These are phyloP conservation scores for Auriscalpium orientale DNA, from an alignment of 768 basidiomycete species.

Conservation along the genomic window DNA sequence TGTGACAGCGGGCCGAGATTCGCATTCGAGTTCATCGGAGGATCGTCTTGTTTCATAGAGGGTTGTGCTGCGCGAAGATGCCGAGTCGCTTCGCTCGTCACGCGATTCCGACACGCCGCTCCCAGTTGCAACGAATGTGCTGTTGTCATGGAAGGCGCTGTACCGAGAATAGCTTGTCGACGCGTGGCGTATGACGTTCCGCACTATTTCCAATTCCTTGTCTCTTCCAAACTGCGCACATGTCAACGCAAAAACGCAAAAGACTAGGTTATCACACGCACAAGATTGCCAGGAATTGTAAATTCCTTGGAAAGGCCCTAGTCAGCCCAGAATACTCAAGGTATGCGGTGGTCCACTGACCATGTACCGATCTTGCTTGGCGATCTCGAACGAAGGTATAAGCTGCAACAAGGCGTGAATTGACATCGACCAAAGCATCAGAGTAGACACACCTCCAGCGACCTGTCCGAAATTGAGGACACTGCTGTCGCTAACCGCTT, in stretches of 20 bases:
- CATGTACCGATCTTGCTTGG: slow-evolving; percentile 55
- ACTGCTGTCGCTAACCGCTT: slow-evolving; percentile 52
- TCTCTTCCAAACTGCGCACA: slow-evolving; percentile 55
- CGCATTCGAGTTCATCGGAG: not conserved
- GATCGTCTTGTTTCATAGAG: not conserved
- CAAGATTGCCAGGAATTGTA: slow-evolving; percentile 59
- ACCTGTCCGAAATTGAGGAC: slow-evolving; percentile 46
- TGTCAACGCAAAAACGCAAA: no score
- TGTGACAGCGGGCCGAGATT: slow-evolving; percentile 3
- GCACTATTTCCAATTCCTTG: slow-evolving; percentile 59
- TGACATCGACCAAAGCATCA: not conserved
- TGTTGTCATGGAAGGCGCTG: slow-evolving; percentile 36
- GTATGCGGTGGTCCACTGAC: slow-evolving; percentile 26
- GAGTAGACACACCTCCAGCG: slow-evolving; percentile 39
- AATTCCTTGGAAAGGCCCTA: slow-evolving; percentile 49
- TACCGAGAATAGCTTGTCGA: slow-evolving; percentile 58
- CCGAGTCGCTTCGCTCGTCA: slow-evolving; percentile 26
- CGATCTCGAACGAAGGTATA: slow-evolving; percentile 63
- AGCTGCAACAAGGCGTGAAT: slow-evolving; percentile 33
- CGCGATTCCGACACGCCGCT: slow-evolving; percentile 24
- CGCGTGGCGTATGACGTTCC: slow-evolving; percentile 45
- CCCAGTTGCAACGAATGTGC: slow-evolving; percentile 28
- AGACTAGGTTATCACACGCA: slow-evolving; percentile 21
- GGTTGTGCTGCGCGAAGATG: slow-evolving; percentile 35
- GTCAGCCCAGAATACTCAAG: not conserved